Evolutionary conservation across 2,329 filamentous ascomycete genomes (phyloP).

Genomic region (Alternaria sp.): DNA sequence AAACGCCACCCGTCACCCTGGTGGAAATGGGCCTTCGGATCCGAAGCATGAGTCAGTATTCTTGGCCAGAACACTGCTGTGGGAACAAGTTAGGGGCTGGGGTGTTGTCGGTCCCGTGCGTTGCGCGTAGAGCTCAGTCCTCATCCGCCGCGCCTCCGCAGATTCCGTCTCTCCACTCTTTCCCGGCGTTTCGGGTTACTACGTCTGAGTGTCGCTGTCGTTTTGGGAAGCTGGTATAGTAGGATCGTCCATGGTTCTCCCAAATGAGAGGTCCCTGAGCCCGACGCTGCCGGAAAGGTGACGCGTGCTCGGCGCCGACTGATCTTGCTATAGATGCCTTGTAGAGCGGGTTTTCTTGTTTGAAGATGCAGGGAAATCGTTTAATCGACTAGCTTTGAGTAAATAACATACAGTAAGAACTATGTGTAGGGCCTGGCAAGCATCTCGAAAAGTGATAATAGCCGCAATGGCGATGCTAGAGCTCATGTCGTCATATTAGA

Average conservation of each 20-base stretch:
- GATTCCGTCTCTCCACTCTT: slow-evolving; percentile 8
- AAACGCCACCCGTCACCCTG: slow-evolving; percentile 1
- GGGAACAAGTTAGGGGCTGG: neutral
- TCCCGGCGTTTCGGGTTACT: slow-evolving; percentile 1
- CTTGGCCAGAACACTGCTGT: slow-evolving; percentile 6
- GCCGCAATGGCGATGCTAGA: too few relatives aligned
- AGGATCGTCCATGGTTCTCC: neutral
- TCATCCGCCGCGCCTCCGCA: slow-evolving; percentile 5
- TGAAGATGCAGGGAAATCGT: too few relatives aligned
- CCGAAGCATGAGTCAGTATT: neutral
- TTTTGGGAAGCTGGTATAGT: slow-evolving; percentile 2
- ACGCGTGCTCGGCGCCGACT: neutral
- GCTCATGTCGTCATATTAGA: too few relatives aligned
- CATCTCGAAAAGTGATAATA: too few relatives aligned
- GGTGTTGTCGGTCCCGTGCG: neutral
- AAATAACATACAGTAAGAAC: neutral
- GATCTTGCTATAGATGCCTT: neutral
- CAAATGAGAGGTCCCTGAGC: neutral
- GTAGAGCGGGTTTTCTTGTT: neutral
- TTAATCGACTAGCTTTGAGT: neutral
- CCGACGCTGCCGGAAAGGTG: neutral
- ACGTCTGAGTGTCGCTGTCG: neutral
- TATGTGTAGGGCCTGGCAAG: too few relatives aligned
- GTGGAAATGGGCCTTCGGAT: slow-evolving; percentile 1
- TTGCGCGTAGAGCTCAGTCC: slow-evolving; percentile 1